phyloP scores from a whole-genome alignment of 2,329 filamentous ascomycete species.

The Fusarium graminum region DNA sequence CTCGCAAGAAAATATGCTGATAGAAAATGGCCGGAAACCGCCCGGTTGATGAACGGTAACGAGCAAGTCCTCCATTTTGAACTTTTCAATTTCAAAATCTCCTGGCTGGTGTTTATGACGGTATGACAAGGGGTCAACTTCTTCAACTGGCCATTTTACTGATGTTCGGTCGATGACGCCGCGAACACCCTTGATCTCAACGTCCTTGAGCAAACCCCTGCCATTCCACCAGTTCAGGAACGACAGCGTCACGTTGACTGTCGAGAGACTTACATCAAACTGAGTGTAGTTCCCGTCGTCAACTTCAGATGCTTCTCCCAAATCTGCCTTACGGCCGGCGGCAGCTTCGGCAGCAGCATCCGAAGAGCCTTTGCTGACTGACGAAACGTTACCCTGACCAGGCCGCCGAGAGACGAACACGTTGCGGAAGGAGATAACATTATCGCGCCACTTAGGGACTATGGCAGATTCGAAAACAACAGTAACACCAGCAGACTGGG shows the following conservation, averaged over 20 bases:
- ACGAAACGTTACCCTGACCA: conserved; percentile 77
- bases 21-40: conserved; percentile 91
- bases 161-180: conserved; percentile 92
- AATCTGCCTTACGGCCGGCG: conserved; percentile 70
- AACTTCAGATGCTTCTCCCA: conserved; percentile 52
- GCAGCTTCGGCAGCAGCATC: conserved; percentile 88
- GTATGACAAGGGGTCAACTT: conserved; percentile 86
- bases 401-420: conserved; percentile 95
- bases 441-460: conserved; percentile 94
- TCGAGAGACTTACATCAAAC: conserved; percentile 94
- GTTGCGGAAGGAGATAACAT: conserved; percentile 95
- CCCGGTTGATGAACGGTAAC: conserved; percentile 92
- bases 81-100: conserved; percentile 96
- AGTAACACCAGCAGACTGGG: conserved; percentile 90
- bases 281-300: conserved; percentile 95
- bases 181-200: conserved; percentile 92
- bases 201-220: conserved; percentile 89
- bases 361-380: conserved; percentile 93
- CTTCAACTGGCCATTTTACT: conserved; percentile 74
- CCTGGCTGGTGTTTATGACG: conserved; percentile 89
- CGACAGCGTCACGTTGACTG: conserved; percentile 94
- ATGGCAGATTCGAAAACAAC: conserved; percentile 98
- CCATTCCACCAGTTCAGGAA: conserved; percentile 99
- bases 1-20: conserved; percentile 96
- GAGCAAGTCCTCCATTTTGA: conserved; percentile 94